phyloP scores from a whole-genome alignment of 2,329 filamentous ascomycete genomes.

The Magnaporthiopsis incrustans region DNA sequence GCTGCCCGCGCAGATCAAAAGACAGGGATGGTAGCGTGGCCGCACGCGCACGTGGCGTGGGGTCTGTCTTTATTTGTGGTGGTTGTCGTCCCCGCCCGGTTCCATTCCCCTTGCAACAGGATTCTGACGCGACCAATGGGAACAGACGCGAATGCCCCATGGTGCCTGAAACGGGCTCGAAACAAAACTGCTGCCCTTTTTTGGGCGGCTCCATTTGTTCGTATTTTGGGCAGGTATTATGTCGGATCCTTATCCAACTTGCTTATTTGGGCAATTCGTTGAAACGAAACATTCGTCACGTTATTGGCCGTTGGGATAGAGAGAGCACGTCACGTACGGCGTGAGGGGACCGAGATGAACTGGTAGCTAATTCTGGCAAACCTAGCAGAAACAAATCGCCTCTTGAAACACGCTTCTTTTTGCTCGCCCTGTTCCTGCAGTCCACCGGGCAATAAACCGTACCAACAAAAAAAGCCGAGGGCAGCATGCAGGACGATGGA shows the following conservation, averaged over 20 bases:
- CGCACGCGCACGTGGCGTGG: neutral
- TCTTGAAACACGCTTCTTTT: neutral
- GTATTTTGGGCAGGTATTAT: neutral
- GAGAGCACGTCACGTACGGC: too few species aligned
- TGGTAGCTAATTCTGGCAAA: neutral
- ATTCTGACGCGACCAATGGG: neutral
- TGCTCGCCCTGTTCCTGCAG: neutral
- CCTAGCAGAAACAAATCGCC: neutral
- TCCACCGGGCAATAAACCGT: neutral
- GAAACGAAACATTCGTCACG: neutral
- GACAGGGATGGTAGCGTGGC: neutral
- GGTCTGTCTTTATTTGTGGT: neutral
- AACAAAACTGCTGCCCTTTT: neutral
- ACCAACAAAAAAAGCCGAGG: neutral
- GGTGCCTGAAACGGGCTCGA: neutral
- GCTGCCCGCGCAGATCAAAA: neutral
- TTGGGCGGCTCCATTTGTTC: neutral
- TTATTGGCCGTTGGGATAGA: neutral
- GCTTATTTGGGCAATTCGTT: neutral
- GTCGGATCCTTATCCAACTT: neutral
- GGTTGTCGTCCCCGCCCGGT: neutral
- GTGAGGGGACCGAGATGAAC: neutral
- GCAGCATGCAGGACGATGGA: neutral
- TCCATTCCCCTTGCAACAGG: neutral
- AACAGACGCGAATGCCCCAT: neutral